Percentiles rank a stretch among this genome's conserved stretches.
These are phyloP conservation scores for Fermentozyma sake DNA, from an alignment of 1,139 yeast species.

Conservation along the genomic window DNA sequence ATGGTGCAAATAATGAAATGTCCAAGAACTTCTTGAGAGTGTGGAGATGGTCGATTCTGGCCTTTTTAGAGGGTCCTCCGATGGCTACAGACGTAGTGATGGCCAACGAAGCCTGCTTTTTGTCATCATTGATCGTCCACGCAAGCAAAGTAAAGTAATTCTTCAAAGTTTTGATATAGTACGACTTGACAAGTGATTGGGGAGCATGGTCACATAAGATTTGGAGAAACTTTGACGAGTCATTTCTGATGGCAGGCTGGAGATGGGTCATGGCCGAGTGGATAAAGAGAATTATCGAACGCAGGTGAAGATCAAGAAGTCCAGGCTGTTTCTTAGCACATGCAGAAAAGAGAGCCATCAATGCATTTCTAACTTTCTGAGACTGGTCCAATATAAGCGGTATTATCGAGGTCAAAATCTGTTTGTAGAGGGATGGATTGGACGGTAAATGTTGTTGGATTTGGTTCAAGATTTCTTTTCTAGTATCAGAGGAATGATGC, in stretches of 20 bases:
- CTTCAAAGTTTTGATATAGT: conserved; percentile 56
- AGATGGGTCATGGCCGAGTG: conserved; percentile 95
- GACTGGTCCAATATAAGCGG: conserved; percentile 64
- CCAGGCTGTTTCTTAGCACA: conserved; percentile 50
- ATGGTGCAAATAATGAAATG: conserved; percentile 29
- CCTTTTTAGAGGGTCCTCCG: conserved; percentile 35
- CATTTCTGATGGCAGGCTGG: conserved; percentile 64
- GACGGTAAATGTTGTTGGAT: conserved; percentile 46
- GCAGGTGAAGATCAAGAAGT: conserved; percentile 62
- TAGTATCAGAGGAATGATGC: conserved; percentile 71
- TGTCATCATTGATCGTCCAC: conserved; percentile 50
- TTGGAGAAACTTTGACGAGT: conserved; percentile 60
- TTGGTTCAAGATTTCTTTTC: conserved; percentile 65
- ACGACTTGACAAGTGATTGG: conserved; percentile 48
- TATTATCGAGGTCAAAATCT: conserved; percentile 50
- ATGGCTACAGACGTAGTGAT: conserved; percentile 41
- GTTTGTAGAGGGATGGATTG: conserved; percentile 52
- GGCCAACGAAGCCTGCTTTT: conserved; percentile 42
- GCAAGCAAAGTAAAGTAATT: conserved; percentile 55
- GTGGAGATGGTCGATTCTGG: conserved; percentile 39
- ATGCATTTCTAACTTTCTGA: conserved; percentile 57
- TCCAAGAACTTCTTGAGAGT: conserved; percentile 40
- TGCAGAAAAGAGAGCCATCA: conserved; percentile 48
- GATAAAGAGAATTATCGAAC: conserved; percentile 66
- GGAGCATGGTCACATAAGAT: conserved; percentile 47